Conservation (phyloP, 116 monocot species). For the Zostera marina region DNA sequence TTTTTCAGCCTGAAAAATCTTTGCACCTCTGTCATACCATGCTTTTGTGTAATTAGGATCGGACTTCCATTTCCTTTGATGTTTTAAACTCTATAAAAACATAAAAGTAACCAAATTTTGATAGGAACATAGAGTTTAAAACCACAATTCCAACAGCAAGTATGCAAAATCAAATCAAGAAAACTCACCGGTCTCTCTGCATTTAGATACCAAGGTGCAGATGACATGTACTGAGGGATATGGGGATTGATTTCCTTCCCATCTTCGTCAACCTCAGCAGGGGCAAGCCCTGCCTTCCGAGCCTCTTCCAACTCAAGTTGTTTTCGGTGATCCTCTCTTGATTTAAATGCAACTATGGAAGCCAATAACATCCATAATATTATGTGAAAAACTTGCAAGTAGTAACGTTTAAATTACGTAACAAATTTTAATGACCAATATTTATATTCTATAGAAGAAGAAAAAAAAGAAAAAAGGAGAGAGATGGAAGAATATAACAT, state of each 20-base stretch:
- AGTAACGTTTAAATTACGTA: too few species aligned
- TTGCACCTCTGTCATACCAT: conserved; percentile 98
- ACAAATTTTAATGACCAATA: too few species aligned
- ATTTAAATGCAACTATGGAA: conserved; percentile 63
- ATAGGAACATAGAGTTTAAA: neutral
- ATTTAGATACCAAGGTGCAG: conserved; percentile 98
- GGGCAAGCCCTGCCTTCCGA: conserved; percentile 93
- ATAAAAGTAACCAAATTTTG: too few species aligned
- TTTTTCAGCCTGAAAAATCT: conserved; percentile 65
- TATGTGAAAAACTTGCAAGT: too few species aligned
- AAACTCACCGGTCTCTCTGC: conserved; percentile 77
- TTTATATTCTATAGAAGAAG: too few species aligned
- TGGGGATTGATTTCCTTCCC: conserved; percentile 98
- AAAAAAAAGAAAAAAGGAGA: neutral
- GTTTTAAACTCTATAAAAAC: conserved; percentile 68
- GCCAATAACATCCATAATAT: too few species aligned
- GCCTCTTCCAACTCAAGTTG: conserved; percentile 95
- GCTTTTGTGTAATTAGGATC: conserved; percentile 95
- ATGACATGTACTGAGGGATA: conserved; percentile 99
- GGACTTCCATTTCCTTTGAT: conserved; percentile 98
- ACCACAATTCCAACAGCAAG: neutral
- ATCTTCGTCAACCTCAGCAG: conserved; percentile 96
- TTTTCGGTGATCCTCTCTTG: conserved; percentile 85
- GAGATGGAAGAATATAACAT: neutral
- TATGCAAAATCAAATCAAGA: too few species aligned